Base-by-base conservation (phyloP, 2,329 filamentous ascomycete genomes). In the Aureobasidium vineae region DNA sequence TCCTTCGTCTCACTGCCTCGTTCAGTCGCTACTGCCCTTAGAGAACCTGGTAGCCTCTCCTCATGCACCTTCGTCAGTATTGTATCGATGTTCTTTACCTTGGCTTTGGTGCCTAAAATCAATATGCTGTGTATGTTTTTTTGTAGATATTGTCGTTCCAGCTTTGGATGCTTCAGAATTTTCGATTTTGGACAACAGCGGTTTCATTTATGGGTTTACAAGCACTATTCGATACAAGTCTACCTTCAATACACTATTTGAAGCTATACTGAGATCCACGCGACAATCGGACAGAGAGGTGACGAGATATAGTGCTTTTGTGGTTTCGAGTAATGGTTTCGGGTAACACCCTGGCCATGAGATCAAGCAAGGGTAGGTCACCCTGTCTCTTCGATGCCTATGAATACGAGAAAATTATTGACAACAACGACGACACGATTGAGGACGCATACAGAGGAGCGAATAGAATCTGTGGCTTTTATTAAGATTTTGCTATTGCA, bases 211-310 rank as follows among this genome's bases (percentile, higher is more conserved):
- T n/a, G 5, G 10, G 5, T 11, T 45, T 23, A 45, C 8, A 1
- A 23, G 4, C 41, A 31, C 7, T 2, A 45, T 21, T 11, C 11
- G 8, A 23, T 11, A 23, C 11, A 2, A 4, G 11, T 21, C n/a
- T 23, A 4, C 1, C 4, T 45, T 3, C 2, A 23, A 3, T 10
- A 10, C 11, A 1, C 11, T 10, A 21, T 4, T 21, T 1, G 3
- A 23, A 23, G n/a, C n/a, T 21, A 23, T 13, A 45, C 5, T 3
- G 8, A 45, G 41, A 2, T 4, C 8, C 21, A 13, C 10, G 10
- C 8, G n/a, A 15, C 3, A 4, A 16, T 15, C 11, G 3, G 21
- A 26, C 21, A 13, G 6, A 28, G 23, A 7, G 7, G 5, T 49
- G 23, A 26, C 23, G 15, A 15, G 2, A 28, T 49, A 23, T 28